Conservation (phyloP, 768 basidiomycete species). For the Suillus sp. region DNA sequence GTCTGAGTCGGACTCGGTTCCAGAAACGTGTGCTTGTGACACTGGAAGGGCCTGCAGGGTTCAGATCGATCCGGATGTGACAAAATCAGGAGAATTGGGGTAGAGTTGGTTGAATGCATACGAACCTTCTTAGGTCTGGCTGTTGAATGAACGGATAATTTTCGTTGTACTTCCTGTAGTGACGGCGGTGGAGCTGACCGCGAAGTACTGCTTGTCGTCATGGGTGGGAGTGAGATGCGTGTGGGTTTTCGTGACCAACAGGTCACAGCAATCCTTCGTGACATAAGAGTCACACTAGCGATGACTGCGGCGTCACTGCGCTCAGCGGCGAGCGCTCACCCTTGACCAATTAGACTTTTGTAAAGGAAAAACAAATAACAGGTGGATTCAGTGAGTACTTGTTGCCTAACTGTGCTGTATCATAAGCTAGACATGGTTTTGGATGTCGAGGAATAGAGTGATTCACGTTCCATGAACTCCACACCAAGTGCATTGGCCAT, state of each 20-base stretch:
- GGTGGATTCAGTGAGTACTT: not conserved
- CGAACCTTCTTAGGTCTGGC: constrained; percentile 53
- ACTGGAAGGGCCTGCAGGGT: constrained; percentile 32
- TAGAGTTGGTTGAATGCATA: constrained; percentile 6
- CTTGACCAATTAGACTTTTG: not conserved
- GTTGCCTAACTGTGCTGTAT: not conserved
- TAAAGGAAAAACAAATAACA: not conserved
- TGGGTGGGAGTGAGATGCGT: constrained; percentile 21
- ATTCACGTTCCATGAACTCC: not conserved
- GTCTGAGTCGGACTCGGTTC: constrained; percentile 88
- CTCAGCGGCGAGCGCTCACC: not conserved
- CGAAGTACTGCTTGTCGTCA: constrained; percentile 20
- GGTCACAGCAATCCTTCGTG: constrained; percentile 11
- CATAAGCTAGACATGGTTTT: not conserved
- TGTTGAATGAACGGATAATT: constrained; percentile 75
- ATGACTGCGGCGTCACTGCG: not conserved
- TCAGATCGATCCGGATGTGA: constrained; percentile 21
- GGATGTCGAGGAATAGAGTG: not conserved
- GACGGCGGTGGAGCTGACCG: constrained; percentile 62
- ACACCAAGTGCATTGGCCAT: constrained; percentile 1
- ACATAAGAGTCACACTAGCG: constrained; percentile 7
- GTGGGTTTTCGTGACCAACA: constrained; percentile 16
- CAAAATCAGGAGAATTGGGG: not conserved
- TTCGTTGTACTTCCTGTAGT: constrained; percentile 83
- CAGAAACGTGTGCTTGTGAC: constrained; percentile 50